A percentile compares a stretch with the other conserved stretches of the same genome.
phyloP scores from a whole-genome alignment of 208 protist species.

The Herpetomonas samuelpessoai region DNA sequence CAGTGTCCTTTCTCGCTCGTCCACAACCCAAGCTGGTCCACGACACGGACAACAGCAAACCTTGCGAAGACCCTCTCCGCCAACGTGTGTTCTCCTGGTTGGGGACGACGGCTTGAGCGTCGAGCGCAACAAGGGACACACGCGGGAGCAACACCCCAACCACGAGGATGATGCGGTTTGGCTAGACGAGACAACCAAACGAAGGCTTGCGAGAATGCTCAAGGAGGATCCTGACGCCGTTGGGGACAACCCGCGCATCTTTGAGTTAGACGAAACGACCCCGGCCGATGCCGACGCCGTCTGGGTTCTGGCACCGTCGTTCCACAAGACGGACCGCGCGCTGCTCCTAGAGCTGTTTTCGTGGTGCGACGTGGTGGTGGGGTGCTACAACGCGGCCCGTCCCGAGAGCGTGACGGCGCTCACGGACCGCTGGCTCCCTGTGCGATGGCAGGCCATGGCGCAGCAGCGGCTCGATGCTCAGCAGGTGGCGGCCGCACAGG shows the following conservation, averaged over 20 bases:
- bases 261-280: background rate
- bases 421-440: slow-evolving; percentile 14
- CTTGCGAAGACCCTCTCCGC: no score
- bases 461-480: slow-evolving; percentile 7
- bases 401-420: slow-evolving; percentile 17
- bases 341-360: slow-evolving; percentile 34
- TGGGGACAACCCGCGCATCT: background rate
- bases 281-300: slow-evolving; percentile 23
- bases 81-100: background rate
- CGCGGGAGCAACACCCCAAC: no score
- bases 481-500: background rate
- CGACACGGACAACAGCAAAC: no score
- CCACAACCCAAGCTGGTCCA: background rate
- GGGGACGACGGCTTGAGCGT: background rate
- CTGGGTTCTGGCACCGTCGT: slow-evolving; percentile 19
- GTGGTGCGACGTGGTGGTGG: slow-evolving; percentile 33
- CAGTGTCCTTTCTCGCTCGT: background rate
- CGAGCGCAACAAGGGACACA: no score
- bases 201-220: background rate
- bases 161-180: background rate
- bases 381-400: slow-evolving; percentile 27
- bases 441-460: slow-evolving; percentile 12
- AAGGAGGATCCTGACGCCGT: background rate
- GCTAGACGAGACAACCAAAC: background rate
- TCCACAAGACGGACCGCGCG: slow-evolving; percentile 11